A percentile compares a stretch with the other conserved stretches of the same genome.
Conservation (phyloP, 2,329 filamentous ascomycete species). For the Pseudopithomyces chartarum region DNA sequence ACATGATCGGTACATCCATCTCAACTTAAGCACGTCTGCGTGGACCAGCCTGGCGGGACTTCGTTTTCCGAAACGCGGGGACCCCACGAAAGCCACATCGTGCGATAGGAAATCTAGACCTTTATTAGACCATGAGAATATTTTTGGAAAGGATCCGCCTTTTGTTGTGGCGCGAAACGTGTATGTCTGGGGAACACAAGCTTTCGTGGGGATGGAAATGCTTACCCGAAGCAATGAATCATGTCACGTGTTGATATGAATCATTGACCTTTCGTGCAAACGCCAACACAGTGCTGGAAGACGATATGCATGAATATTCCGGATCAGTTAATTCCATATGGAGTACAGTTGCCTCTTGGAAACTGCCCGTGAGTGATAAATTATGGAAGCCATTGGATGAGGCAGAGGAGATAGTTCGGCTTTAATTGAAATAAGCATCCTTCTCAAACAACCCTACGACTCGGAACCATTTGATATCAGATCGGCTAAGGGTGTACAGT, state of each 20-base stretch:
- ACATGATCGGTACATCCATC: background rate
- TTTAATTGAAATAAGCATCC: background rate
- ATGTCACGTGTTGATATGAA: background rate
- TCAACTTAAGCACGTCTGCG: background rate
- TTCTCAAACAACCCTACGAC: background rate
- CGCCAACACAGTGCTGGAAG: background rate
- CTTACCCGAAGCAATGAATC: background rate
- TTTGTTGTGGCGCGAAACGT: background rate
- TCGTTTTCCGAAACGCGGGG: background rate
- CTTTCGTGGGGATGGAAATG: background rate
- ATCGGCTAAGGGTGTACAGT: background rate
- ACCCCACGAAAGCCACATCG: constrained; percentile 1
- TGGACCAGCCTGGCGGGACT: background rate
- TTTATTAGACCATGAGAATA: background rate
- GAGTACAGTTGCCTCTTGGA: too few species aligned
- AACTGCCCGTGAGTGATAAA: too few species aligned
- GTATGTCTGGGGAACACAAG: background rate
- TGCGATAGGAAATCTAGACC: background rate
- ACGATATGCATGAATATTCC: background rate
- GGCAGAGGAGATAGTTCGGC: background rate
- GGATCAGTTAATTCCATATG: background rate
- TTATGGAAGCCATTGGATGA: too few species aligned
- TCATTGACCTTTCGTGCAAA: background rate
- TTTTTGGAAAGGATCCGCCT: background rate
- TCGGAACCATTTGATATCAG: background rate